Percentiles rank a stretch among this genome's conserved stretches.
Conservation (phyloP, 2,329 filamentous ascomycete species). For the Beauveria asiatica region DNA sequence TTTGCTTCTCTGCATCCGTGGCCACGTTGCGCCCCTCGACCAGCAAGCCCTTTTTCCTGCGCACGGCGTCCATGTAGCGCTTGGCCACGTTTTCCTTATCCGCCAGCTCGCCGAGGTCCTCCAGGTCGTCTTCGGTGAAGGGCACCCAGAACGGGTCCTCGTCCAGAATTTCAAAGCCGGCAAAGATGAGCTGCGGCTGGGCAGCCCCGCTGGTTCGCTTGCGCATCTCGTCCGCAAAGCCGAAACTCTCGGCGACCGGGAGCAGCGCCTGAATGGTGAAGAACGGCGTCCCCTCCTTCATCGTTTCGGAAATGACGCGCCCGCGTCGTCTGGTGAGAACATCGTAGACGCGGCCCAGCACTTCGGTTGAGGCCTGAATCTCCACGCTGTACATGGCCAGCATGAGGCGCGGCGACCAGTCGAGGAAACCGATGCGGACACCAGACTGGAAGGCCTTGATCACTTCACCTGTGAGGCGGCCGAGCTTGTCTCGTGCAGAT, state of each 20-base stretch:
- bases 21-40: constrained; percentile 70
- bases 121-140: constrained; percentile 89
- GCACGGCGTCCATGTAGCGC: constrained; percentile 86
- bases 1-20: constrained; percentile 87
- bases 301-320: constrained; percentile 77
- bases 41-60: constrained; percentile 78
- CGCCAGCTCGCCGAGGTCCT: constrained; percentile 88
- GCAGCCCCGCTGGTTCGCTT: constrained; percentile 88
- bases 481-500: constrained; percentile 57
- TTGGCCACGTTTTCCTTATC: constrained; percentile 95
- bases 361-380: constrained; percentile 93
- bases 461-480: constrained; percentile 82
- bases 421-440: constrained; percentile 80
- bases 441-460: constrained; percentile 81
- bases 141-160: constrained; percentile 98
- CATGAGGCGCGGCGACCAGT: constrained; percentile 93
- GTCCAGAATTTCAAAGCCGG: constrained; percentile 85
- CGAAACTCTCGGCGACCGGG: constrained; percentile 90
- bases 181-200: constrained; percentile 86
- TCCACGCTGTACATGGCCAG: constrained; percentile 97
- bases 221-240: constrained; percentile 92
- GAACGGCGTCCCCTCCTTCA: constrained; percentile 93
- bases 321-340: constrained; percentile 94
- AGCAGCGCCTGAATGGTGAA: constrained; percentile 86
- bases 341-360: constrained; percentile 89